Conservation (phyloP, 805 yeast genomes). For the Nakazawaea wyomingensis region DNA sequence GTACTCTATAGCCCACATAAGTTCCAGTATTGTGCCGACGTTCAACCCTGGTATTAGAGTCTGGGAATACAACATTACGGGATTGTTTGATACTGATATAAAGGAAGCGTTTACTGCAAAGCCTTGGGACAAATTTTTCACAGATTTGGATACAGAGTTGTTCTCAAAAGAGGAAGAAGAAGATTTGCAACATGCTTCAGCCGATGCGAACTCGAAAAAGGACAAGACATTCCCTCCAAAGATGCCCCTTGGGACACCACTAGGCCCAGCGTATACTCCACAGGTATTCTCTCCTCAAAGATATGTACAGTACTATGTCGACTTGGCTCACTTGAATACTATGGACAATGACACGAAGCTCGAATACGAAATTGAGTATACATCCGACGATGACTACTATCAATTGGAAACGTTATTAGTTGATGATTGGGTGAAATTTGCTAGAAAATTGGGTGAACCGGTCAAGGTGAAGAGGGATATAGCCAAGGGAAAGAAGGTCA, state of each 20-base stretch:
- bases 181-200: slow-evolving; percentile 21
- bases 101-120: neutral
- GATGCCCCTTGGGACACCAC: slow-evolving; percentile 46
- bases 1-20: slow-evolving; percentile 64
- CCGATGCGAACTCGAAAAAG: slow-evolving; percentile 10
- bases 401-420: slow-evolving; percentile 52
- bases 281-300: slow-evolving; percentile 70
- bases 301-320: slow-evolving; percentile 72
- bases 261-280: slow-evolving; percentile 74
- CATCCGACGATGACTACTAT: slow-evolving; percentile 58
- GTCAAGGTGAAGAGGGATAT: slow-evolving; percentile 13
- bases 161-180: slow-evolving; percentile 22
- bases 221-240: slow-evolving; percentile 62
- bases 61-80: slow-evolving; percentile 80
- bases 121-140: slow-evolving; percentile 59
- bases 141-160: slow-evolving; percentile 35
- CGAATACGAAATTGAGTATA: slow-evolving; percentile 59
- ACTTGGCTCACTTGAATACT: slow-evolving; percentile 33
- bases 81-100: slow-evolving; percentile 28
- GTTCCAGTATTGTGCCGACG: slow-evolving; percentile 77
- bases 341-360: slow-evolving; percentile 42
- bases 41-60: slow-evolving; percentile 79
- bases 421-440: slow-evolving; percentile 56
- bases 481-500: neutral
- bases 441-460: slow-evolving; percentile 46